Evolutionary conservation across 2,329 filamentous ascomycete genomes (phyloP).

Genomic region (Paramyrothecium sp.): DNA sequence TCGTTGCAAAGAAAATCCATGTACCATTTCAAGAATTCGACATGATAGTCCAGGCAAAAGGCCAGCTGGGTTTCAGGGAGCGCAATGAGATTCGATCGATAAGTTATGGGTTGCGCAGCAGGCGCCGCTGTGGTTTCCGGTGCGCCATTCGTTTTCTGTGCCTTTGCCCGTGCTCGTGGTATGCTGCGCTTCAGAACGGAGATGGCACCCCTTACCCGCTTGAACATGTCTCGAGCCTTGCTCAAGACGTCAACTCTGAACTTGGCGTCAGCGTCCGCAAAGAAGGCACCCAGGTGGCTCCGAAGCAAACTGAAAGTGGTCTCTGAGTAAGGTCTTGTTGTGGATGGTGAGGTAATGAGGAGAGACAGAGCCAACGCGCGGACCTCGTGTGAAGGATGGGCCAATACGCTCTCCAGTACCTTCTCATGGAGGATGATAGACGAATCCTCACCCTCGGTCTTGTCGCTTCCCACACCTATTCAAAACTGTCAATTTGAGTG

Average conservation of each 20-base stretch:
- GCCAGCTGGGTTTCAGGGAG: constrained; percentile 34
- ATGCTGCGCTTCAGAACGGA: constrained; percentile 50
- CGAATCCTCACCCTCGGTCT: constrained; percentile 12
- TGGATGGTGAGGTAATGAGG: constrained; percentile 71
- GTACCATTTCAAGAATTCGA: constrained; percentile 73
- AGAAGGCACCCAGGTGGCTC: constrained; percentile 66
- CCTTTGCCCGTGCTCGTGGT: constrained; percentile 30
- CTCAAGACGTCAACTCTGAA: constrained; percentile 79
- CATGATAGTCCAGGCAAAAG: constrained; percentile 47
- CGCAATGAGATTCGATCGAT: constrained; percentile 36
- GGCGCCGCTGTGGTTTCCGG: constrained; percentile 1
- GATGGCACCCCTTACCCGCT: constrained; percentile 69
- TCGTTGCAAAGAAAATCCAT: constrained; percentile 69
- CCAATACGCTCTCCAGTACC: constrained; percentile 51
- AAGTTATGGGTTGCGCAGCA: constrained; percentile 28
- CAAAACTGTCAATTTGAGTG: not conserved
- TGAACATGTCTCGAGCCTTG: constrained; percentile 72
- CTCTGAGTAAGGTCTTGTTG: constrained; percentile 68
- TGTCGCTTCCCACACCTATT: constrained; percentile 23
- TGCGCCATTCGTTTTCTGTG: constrained; percentile 26
- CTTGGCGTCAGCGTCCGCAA: constrained; percentile 83
- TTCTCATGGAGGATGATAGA: constrained; percentile 36
- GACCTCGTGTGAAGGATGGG: constrained; percentile 60
- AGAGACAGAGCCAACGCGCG: constrained; percentile 80
- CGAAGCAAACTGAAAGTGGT: constrained; percentile 62